These are phyloP conservation scores for Cruciata laevipes DNA, from an alignment of 257 asterid genomes.

Conservation along the genomic window DNA sequence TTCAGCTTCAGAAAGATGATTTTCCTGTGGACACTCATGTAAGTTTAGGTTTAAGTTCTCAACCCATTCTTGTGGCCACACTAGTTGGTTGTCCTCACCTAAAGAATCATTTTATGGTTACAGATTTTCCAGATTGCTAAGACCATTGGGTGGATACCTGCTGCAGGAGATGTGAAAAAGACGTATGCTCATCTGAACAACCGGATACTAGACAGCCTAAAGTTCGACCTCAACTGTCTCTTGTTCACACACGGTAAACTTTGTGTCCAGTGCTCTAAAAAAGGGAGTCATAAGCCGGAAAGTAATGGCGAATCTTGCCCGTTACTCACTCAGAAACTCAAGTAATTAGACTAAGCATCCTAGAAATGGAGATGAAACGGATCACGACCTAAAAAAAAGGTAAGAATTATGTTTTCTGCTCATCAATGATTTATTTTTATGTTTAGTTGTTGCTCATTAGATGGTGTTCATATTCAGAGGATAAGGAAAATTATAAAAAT, in stretches of 20 bases:
- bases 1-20: slow-evolving; percentile 74
- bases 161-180: slow-evolving; percentile 45
- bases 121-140: slow-evolving; percentile 80
- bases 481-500: too few relatives aligned
- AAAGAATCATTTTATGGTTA: background rate
- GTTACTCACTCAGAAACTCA: slow-evolving; percentile 22
- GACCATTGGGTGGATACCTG: slow-evolving; percentile 70
- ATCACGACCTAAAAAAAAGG: background rate
- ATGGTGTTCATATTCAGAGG: background rate
- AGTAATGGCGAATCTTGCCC: slow-evolving; percentile 41
- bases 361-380: background rate
- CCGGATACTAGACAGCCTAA: slow-evolving; percentile 62
- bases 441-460: background rate
- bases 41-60: slow-evolving; percentile 19
- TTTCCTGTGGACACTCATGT: slow-evolving; percentile 90
- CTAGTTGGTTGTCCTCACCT: slow-evolving; percentile 8
- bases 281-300: slow-evolving; percentile 29
- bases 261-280: slow-evolving; percentile 56
- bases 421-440: background rate
- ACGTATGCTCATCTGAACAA: slow-evolving; percentile 66
- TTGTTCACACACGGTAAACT: slow-evolving; percentile 76
- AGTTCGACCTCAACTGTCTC: slow-evolving; percentile 84
- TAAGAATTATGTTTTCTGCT: background rate
- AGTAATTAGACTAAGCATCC: background rate
- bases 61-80: background rate